Base-by-base conservation (phyloP, 2,329 filamentous ascomycete genomes). In the Neonectria ditissima region DNA sequence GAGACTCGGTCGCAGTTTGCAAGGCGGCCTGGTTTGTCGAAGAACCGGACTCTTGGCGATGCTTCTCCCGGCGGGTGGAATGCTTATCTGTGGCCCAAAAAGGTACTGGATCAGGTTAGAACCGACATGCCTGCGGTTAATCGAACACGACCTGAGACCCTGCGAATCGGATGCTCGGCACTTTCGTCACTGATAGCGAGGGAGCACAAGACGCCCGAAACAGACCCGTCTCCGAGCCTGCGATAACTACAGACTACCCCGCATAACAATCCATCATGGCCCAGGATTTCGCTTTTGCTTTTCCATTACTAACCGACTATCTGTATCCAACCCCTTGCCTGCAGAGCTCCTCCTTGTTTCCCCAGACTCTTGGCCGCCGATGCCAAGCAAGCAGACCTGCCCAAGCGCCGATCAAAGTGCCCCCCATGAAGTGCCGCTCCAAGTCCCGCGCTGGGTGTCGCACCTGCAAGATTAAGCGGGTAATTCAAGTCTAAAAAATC, bases 381-480 rank as follows among this genome's bases (percentile, higher is more conserved):
- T 51, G 55, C 55, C 55, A 58, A 58, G 55, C 13, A 14, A 30
- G 39, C 34, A 22, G 26, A 18, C n/a, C 47, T 37, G 30, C 14
- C 32, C 45, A 50, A 39, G 55, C 18, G 32, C 16, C 16, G 24
- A 13, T 43, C 26, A 11, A 22, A n/a, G n/a, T n/a, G n/a, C n/a
- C n/a, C 4, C 22, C 16, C n/a, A 58, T 51, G 45, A 58, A 58
- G 55, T 58, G 45, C 55, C 55, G 55, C 41, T 44, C 55, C 18
- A 59, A 59, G 39, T 69, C 66, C 30, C 62, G 62, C 22, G 51
- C 53, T 5, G 66, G 66, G 13, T 69, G 66, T 53, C 54, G 62
- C 28, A 65, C 59, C 28, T 69, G 66, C 45, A 69, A 69, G 51
- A 48, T 57, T 22, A 67, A 69, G 60, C 66, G 63, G 52, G 66